Conservation (phyloP, 345 rosid genomes). For the Boechera retrofracta region DNA sequence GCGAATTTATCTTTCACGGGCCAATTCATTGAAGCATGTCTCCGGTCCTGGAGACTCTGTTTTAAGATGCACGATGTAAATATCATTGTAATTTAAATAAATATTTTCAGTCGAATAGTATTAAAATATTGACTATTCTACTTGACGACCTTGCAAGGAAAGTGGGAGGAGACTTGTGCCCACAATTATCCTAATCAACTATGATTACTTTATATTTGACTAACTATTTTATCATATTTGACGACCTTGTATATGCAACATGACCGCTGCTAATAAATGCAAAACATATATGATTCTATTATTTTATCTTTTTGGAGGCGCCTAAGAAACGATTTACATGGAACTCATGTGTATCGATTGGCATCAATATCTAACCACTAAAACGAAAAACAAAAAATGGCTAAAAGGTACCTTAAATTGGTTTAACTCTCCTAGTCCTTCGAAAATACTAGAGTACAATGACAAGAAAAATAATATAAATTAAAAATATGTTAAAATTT, state of each 20-base stretch:
- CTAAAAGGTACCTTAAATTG: neutral
- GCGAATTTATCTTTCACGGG: no score
- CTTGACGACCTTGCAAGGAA: neutral
- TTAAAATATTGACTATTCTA: neutral
- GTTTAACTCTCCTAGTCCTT: neutral
- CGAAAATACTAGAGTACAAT: neutral
- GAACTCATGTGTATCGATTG: neutral
- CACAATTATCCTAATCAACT: neutral
- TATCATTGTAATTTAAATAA: no score
- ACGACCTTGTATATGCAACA: neutral
- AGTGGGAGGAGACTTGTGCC: neutral
- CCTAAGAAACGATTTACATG: neutral
- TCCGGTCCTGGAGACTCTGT: no score
- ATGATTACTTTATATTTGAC: neutral
- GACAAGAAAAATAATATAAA: no score
- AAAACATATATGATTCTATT: neutral
- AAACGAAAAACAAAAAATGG: no score
- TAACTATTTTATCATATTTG: neutral
- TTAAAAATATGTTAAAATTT: no score
- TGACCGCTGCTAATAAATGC: neutral
- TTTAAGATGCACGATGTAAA: no score
- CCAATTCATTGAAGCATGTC: no score
- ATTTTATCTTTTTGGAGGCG: neutral
- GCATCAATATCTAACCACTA: neutral
- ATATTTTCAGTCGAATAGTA: no score